phyloP scores from a whole-genome alignment of 306 rosid species.

The Arachis hypogaea region DNA sequence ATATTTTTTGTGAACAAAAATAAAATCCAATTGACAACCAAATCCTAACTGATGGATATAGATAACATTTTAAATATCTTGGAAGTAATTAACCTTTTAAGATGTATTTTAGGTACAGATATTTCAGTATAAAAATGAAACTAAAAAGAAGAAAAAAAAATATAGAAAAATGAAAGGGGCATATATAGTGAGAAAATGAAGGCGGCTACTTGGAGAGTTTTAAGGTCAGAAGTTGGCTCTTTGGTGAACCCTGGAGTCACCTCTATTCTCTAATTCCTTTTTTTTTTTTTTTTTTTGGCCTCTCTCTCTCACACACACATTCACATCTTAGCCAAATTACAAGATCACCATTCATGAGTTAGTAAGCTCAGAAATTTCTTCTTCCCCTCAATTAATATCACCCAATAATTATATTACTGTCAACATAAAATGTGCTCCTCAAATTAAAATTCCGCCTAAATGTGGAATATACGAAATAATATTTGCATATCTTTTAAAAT shows the following conservation, averaged over 20 bases:
- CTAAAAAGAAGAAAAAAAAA: background rate
- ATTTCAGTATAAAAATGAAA: background rate
- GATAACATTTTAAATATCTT: too few species aligned
- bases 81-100: too few species aligned
- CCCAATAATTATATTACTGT: background rate
- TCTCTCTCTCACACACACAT: slow-evolving; percentile 22
- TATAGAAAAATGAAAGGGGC: background rate
- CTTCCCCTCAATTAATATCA: background rate
- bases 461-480: background rate
- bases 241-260: slow-evolving; percentile 62
- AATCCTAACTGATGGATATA: too few species aligned
- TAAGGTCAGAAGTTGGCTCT: slow-evolving; percentile 53
- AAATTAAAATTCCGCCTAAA: background rate
- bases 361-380: background rate
- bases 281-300: background rate
- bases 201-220: slow-evolving; percentile 49
- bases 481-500: too few species aligned
- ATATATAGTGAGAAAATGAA: slow-evolving; percentile 30
- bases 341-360: background rate
- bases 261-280: slow-evolving; percentile 6
- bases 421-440: slow-evolving; percentile 13
- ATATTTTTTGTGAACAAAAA: too few species aligned
- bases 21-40: too few species aligned
- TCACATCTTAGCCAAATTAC: slow-evolving; percentile 22
- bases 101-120: too few species aligned